Evolutionary conservation across 1,284 basidiomycete species (phyloP), one percentile per base, ranked within the genome.

Genomic region (Neotropicomus parvogracilis): DNA sequence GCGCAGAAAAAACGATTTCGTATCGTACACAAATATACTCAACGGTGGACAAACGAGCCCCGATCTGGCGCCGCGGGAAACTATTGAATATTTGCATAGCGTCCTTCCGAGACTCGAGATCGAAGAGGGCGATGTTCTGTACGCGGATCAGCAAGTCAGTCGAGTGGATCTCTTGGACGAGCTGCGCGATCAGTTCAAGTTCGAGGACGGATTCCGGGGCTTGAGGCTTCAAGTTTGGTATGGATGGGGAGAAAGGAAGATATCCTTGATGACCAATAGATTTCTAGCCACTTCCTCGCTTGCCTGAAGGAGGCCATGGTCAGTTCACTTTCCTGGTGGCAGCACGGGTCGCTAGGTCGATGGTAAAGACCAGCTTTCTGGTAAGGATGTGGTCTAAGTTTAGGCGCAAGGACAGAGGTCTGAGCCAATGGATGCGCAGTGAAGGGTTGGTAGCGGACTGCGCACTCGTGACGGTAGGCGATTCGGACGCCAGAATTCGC

Each of bases 61-160:
- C 95, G 57, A 98, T 95, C 69, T 95, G 94, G 40, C 95, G 78
- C 43, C 95, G 82, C 3, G 99, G 76, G 14, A 99, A 82, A 58
- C 89, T 88, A 70, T 90, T 95, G 78, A 97, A 97, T 61, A 98
- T 95, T 69, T 95, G 91, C 0, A 94, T 90, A 21, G 95, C 92
- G 62, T 99, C 95, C 71, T 99, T 99, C 58, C 90, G 79, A 24
- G 91, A 83, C 72, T 99, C 95, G 62, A 99, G 99, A 63, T 99
- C 95, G 64, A 99, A 88, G 32, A 83, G 81, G 27, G 78, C 80
- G 57, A 98, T 87, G 66, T 91, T 81, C 39, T 81, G 71, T 13
- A 98, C 83, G 54, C 99, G 82, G 40, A 85, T 74, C 10, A 99
- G 76, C 17, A 98, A 75, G 65, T 98, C 91, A 48, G 87, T 87